These are phyloP conservation scores for Wakefieldia striispora DNA, from an alignment of 768 basidiomycete species.

Conservation along the genomic window DNA sequence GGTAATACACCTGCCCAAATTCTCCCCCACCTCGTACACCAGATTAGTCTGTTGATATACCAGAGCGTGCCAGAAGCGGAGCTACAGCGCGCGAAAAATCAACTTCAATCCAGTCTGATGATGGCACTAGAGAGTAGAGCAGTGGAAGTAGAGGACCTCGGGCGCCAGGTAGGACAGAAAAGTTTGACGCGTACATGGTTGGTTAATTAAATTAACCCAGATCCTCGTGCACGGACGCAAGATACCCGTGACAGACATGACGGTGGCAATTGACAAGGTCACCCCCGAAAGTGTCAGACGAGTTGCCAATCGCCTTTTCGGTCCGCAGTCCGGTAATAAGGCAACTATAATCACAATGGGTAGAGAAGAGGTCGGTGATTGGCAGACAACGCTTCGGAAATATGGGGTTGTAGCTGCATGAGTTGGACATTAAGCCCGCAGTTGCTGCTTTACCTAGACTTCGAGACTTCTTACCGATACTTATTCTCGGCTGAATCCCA, in stretches of 20 bases:
- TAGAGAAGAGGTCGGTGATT: slow-evolving; percentile 71
- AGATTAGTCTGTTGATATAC: slow-evolving; percentile 80
- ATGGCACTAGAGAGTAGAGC: slow-evolving; percentile 92
- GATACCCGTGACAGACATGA: slow-evolving; percentile 89
- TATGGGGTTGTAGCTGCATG: slow-evolving; percentile 56
- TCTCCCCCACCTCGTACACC: slow-evolving; percentile 81
- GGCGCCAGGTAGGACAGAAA: slow-evolving; percentile 64
- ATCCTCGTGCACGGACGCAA: slow-evolving; percentile 85
- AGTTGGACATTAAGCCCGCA: background rate
- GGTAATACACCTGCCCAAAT: slow-evolving; percentile 70
- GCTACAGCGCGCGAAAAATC: slow-evolving; percentile 88
- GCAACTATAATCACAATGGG: slow-evolving; percentile 87
- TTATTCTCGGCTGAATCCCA: background rate
- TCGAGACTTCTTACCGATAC: background rate
- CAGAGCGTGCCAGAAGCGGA: slow-evolving; percentile 63
- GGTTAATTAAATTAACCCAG: slow-evolving; percentile 34
- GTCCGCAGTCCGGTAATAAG: slow-evolving; percentile 55
- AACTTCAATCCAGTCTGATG: slow-evolving; percentile 87
- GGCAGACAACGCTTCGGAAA: slow-evolving; percentile 58
- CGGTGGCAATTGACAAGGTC: slow-evolving; percentile 76
- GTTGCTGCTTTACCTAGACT: background rate
- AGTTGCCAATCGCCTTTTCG: slow-evolving; percentile 76
- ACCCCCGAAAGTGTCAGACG: slow-evolving; percentile 66
- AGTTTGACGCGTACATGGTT: background rate
- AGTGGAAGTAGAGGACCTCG: slow-evolving; percentile 85